Evolutionary conservation across 2,329 filamentous ascomycete genomes (phyloP).

Genomic region (Cytospora piceicola): DNA sequence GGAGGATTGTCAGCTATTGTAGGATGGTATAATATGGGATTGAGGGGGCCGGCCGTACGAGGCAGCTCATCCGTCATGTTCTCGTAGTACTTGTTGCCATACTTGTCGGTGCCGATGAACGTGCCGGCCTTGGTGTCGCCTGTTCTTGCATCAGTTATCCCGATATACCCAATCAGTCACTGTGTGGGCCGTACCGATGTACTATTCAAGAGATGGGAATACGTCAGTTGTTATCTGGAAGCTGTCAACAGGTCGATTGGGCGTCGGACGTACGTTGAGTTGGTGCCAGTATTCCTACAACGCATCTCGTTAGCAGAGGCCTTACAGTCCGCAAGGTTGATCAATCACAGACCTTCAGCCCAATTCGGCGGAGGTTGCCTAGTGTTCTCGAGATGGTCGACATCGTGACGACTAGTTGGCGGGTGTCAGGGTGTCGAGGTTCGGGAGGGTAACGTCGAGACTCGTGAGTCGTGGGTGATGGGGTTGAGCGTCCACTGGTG

Average conservation of each 20-base stretch:
- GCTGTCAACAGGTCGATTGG: conserved; percentile 30
- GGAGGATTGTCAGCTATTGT: not conserved
- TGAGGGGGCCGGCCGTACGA: conserved; percentile 58
- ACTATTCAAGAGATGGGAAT: conserved; percentile 44
- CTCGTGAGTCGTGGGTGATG: conserved; percentile 29
- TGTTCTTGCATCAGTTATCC: conserved; percentile 42
- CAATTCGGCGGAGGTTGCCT: conserved; percentile 83
- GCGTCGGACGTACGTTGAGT: conserved; percentile 74
- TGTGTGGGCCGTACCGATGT: conserved; percentile 53
- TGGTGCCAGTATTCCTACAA: conserved; percentile 85
- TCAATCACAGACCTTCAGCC: conserved; percentile 81
- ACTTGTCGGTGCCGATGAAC: conserved; percentile 82
- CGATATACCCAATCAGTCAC: too few species aligned
- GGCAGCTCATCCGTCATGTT: conserved; percentile 94
- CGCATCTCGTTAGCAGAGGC: conserved; percentile 43
- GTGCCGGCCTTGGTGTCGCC: conserved; percentile 96
- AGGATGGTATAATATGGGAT: not conserved
- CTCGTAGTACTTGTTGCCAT: conserved; percentile 98
- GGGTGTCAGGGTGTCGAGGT: conserved; percentile 36
- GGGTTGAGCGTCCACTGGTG: conserved; percentile 27
- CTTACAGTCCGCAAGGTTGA: not conserved
- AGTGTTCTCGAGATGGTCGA: conserved; percentile 88
- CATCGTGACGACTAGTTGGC: conserved; percentile 63
- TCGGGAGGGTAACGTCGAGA: conserved; percentile 27
- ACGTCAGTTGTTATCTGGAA: conserved; percentile 32